These are phyloP conservation scores for Phytophthora agathidicida DNA, from an alignment of 352 stramenopile genomes.

Conservation along the genomic window DNA sequence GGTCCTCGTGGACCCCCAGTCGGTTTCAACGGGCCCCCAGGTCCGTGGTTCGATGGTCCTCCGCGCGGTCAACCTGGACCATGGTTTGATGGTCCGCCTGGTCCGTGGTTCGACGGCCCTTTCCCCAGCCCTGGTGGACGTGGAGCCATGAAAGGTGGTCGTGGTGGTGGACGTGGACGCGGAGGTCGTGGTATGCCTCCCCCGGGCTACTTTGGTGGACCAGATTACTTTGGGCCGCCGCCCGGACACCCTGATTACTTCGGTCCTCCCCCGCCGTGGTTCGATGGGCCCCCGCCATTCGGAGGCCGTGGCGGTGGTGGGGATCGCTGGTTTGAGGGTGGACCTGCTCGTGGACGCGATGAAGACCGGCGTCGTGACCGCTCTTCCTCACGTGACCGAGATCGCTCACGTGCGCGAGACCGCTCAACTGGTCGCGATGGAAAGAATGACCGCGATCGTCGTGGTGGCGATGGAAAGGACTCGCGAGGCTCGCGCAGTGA, in stretches of 20 bases:
- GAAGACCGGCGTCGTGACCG: conserved; percentile 53
- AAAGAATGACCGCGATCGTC: conserved; percentile 42
- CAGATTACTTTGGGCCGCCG: conserved; percentile 77
- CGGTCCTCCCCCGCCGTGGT: conserved; percentile 70
- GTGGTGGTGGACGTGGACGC: conserved; percentile 45
- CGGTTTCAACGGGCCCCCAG: conserved; percentile 57
- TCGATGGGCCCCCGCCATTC: conserved; percentile 67
- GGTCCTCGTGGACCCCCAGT: conserved; percentile 53
- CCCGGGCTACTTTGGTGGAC: conserved; percentile 73
- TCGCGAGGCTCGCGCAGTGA: conserved; percentile 31
- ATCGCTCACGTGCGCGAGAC: conserved; percentile 33
- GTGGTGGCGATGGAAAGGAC: conserved; percentile 42
- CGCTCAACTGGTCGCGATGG: conserved; percentile 29
- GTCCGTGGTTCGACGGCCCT: conserved; percentile 82
- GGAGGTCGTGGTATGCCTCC: conserved; percentile 52
- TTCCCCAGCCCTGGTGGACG: conserved; percentile 58
- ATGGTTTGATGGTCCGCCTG: conserved; percentile 77
- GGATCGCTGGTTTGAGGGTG: conserved; percentile 48
- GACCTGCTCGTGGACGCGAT: conserved; percentile 37
- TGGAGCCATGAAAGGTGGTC: conserved; percentile 51
- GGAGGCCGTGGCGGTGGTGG: conserved; percentile 45
- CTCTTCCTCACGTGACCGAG: conserved; percentile 38
- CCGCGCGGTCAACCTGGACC: conserved; percentile 57
- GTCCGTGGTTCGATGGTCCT: conserved; percentile 77
- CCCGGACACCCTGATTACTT: conserved; percentile 83